Evolutionary conservation across 805 yeast species (phyloP).

Genomic region (Scheffersomyces stipitis): DNA sequence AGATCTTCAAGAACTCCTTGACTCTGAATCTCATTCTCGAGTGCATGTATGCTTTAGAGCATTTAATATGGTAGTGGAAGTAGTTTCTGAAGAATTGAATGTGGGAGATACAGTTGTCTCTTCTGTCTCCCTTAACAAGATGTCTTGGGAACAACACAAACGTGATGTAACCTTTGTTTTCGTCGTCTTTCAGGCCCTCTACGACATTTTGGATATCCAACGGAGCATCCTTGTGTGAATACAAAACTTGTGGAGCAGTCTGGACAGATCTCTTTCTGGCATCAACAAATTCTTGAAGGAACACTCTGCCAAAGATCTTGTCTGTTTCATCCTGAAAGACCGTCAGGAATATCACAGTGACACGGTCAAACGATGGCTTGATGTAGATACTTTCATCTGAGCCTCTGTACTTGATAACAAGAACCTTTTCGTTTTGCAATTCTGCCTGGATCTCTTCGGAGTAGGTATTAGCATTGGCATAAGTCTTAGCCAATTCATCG

Average conservation of each 20-base stretch:
- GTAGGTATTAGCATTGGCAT: constrained; percentile 43
- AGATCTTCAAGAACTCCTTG: constrained; percentile 87
- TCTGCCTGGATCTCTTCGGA: constrained; percentile 45
- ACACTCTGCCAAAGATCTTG: constrained; percentile 84
- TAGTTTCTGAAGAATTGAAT: constrained; percentile 91
- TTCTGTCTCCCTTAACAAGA: constrained; percentile 56
- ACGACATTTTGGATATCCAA: constrained; percentile 56
- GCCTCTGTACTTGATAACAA: constrained; percentile 83
- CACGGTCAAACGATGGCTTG: constrained; percentile 92
- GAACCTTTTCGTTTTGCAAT: constrained; percentile 53
- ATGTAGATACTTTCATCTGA: constrained; percentile 82
- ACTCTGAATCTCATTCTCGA: constrained; percentile 98
- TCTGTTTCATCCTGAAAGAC: constrained; percentile 96
- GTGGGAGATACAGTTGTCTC: constrained; percentile 87
- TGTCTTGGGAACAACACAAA: constrained; percentile 84
- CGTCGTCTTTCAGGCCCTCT: constrained; percentile 44
- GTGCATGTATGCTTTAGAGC: constrained; percentile 97
- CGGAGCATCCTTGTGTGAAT: constrained; percentile 90
- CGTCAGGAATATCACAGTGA: constrained; percentile 93
- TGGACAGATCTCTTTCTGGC: constrained; percentile 95
- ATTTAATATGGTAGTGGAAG: constrained; percentile 98
- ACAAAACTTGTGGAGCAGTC: constrained; percentile 97
- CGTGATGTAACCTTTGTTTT: constrained; percentile 54
- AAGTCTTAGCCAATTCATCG: constrained; percentile 57
- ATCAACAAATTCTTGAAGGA: constrained; percentile 90